Evolutionary conservation across 106 monocot species (phyloP), one percentile per base, ranked within the genome.

Genomic region (Ottelia alismoides): DNA sequence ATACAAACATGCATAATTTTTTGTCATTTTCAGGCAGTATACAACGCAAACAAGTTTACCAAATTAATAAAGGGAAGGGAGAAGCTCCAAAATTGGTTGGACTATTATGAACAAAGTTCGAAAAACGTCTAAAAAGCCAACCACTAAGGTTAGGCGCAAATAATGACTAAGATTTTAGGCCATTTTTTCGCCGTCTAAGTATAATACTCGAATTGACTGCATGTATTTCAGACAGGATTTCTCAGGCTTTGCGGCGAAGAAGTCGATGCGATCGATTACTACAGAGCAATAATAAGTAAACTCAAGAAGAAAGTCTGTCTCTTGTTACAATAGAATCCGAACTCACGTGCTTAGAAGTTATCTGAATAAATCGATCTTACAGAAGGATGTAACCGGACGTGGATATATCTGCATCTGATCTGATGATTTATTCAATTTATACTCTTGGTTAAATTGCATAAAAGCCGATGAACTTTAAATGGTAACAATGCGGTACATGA

Each of bases 1-100:
- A n/a, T n/a, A n/a, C n/a, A n/a, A n/a, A n/a, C n/a, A n/a, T n/a
- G n/a, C n/a, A n/a, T n/a, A n/a, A n/a, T n/a, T n/a, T 11, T 44
- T 60, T 24, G 21, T 31, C 10, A 40, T 67, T 24, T 23, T 55
- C 70, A 98, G 96, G 79, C 74, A 76, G 96, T 98, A 30, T 98
- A 82, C 67, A 82, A 98, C 71, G 82, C 96, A 63, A 98, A 90
- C 58, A 72, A 72, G 70, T 90, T 77, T 79, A 76, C 71, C 22
- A 85, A 75, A 63, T 71, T 98, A 26, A 71, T 90, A 9, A 79
- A 74, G 22, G 47, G 67, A 56, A 98, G 61, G 61, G 82, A 85
- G 29, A 52, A 74, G 12, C 62, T 82, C 30, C 85, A 82, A 48
- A 98, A 90, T 58, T 85, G 85, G 89, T 50, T 98, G 45, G 89